Evolutionary conservation across 495 filamentous ascomycete species (phyloP).

Genomic region (Tuber indicum): DNA sequence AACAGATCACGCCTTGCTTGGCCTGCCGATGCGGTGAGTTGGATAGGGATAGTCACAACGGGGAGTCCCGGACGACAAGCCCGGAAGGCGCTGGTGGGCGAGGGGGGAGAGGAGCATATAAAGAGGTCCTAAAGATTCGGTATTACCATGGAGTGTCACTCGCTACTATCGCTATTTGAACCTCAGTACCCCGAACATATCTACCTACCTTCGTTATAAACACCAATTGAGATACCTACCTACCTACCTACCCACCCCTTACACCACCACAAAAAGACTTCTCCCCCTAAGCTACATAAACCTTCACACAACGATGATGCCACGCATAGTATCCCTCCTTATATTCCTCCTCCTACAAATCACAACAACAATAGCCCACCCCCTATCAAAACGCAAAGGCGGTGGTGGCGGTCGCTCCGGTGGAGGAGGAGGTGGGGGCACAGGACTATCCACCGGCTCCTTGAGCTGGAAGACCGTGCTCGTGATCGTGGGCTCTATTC

Average conservation of each 20-base stretch:
- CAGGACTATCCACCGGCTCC: neutral
- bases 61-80: neutral
- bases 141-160: neutral
- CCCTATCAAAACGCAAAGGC: conserved; percentile 16
- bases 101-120: neutral
- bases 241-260: neutral
- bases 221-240: neutral
- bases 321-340: conserved; percentile 1
- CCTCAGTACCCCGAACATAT: neutral
- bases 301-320: neutral
- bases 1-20: neutral
- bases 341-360: conserved; percentile 16
- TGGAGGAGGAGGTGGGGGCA: neutral
- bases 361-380: neutral
- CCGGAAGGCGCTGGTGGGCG: too few species aligned
- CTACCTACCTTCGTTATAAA: neutral
- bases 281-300: neutral
- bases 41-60: neutral
- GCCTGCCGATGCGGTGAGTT: neutral
- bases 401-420: neutral
- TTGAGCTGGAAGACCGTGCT: neutral
- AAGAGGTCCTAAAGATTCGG: neutral
- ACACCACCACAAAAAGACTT: too few species aligned
- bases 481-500: neutral
- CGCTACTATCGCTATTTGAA: neutral